Percentiles rank a stretch among this genome's conserved stretches.
Evolutionary conservation across 257 asterid genomes (phyloP).

Genomic region (Henckelia pumila): DNA sequence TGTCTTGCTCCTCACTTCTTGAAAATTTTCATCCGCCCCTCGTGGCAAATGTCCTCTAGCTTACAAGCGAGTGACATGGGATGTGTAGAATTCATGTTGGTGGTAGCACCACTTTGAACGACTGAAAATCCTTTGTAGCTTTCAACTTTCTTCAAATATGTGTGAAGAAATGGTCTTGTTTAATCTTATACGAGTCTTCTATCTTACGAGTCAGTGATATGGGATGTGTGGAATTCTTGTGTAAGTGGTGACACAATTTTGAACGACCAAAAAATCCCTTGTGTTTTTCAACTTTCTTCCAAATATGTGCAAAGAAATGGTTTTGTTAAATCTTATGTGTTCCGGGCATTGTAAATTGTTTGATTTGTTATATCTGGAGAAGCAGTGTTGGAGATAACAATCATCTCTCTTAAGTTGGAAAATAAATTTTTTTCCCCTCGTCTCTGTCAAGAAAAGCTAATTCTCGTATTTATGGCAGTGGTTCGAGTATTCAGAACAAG

Average conservation of each 20-base stretch:
- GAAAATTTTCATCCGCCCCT: not conserved
- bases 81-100: not conserved
- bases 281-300: slow-evolving; percentile 8
- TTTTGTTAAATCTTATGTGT: not conserved
- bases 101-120: not conserved
- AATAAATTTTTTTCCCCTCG: not conserved
- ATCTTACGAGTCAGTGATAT: not conserved
- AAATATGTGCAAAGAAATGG: not conserved
- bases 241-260: not conserved
- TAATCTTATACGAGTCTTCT: not conserved
- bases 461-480: slow-evolving; percentile 51
- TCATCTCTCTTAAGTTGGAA: not conserved
- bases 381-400: not conserved
- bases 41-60: not conserved
- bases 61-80: not conserved
- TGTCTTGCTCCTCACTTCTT: not conserved
- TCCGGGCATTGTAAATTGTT: no score
- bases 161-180: not conserved
- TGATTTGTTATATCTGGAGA: no score
- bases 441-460: slow-evolving; percentile 14
- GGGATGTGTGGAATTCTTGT: not conserved
- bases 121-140: slow-evolving; percentile 3
- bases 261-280: not conserved
- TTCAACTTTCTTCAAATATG: not conserved
- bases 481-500: slow-evolving; percentile 81